A percentile compares a stretch with the other conserved stretches of the same genome.
Evolutionary conservation across 2,329 filamentous ascomycete genomes (phyloP).

Genomic region (Stromatinia cepivora): DNA sequence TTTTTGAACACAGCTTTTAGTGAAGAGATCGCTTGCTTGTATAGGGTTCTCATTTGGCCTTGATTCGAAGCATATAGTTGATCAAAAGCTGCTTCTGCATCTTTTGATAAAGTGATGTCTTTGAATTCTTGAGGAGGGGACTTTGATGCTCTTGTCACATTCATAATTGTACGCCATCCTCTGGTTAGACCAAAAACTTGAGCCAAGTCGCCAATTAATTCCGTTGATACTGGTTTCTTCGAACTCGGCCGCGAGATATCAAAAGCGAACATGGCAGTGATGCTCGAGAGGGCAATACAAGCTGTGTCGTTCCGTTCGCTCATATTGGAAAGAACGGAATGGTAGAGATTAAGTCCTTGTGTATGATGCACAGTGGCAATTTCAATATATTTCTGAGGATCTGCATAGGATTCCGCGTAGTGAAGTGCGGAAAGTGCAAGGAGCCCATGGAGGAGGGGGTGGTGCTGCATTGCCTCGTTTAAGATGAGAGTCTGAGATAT

Average conservation of each 20-base stretch:
- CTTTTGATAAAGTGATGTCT: neutral
- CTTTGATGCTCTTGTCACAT: neutral
- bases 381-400: conserved; percentile 2
- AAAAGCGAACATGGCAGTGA: conserved; percentile 3
- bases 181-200: neutral
- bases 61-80: neutral
- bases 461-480: neutral
- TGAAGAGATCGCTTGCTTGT: neutral
- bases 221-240: neutral
- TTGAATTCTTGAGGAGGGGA: neutral
- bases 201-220: neutral
- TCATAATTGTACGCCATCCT: neutral
- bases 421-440: conserved; percentile 1
- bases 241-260: neutral
- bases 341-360: neutral
- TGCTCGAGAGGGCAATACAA: conserved; percentile 1
- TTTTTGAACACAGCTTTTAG: neutral
- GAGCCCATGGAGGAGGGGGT: neutral
- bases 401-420: neutral
- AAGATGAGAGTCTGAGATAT: neutral
- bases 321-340: neutral
- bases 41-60: neutral
- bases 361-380: conserved; percentile 3
- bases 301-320: neutral
- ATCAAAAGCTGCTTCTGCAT: conserved; percentile 4